A percentile compares a stretch with the other conserved stretches of the same genome.
Evolutionary conservation across 228 moss, liverwort and hornwort species (phyloP).

Genomic region (Sphagnum fallax): DNA sequence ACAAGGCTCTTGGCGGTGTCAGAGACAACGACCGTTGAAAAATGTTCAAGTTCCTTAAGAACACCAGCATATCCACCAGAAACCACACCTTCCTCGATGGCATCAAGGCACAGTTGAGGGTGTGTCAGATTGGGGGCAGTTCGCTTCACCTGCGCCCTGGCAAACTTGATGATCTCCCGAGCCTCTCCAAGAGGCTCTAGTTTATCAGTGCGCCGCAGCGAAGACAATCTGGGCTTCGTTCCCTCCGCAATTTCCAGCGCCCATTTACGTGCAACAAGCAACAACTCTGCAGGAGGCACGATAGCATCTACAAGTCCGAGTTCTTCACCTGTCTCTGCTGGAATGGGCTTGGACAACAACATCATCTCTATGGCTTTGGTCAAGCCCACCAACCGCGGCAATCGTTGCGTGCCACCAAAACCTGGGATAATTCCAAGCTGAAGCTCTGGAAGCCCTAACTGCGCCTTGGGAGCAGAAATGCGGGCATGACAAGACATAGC

Average conservation of each 20-base stretch:
- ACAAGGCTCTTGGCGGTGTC: constrained; percentile 90
- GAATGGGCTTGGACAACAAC: constrained; percentile 86
- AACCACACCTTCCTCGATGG: constrained; percentile 89
- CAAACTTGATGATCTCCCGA: constrained; percentile 86
- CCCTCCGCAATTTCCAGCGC: constrained; percentile 74
- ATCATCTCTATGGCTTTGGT: constrained; percentile 98
- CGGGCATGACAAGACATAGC: constrained; percentile 97
- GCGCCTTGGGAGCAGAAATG: constrained; percentile 82
- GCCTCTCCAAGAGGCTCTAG: constrained; percentile 88
- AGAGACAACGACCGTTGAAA: constrained; percentile 49
- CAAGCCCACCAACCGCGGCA: constrained; percentile 91
- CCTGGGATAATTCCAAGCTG: constrained; percentile 93
- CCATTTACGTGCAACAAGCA: constrained; percentile 73
- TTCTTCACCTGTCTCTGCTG: constrained; percentile 72
- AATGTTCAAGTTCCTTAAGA: constrained; percentile 49
- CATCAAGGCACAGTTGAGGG: constrained; percentile 75
- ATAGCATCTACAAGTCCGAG: constrained; percentile 80
- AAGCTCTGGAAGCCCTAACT: constrained; percentile 95
- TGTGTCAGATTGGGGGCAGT: constrained; percentile 88
- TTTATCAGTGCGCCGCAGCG: constrained; percentile 80
- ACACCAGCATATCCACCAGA: constrained; percentile 84
- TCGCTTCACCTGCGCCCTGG: constrained; percentile 81
- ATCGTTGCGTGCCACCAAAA: constrained; percentile 98
- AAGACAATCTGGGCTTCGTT: constrained; percentile 71
- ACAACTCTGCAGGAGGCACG: constrained; percentile 55